phyloP scores from a whole-genome alignment of 257 asterid species.

The Verbena officinalis region DNA sequence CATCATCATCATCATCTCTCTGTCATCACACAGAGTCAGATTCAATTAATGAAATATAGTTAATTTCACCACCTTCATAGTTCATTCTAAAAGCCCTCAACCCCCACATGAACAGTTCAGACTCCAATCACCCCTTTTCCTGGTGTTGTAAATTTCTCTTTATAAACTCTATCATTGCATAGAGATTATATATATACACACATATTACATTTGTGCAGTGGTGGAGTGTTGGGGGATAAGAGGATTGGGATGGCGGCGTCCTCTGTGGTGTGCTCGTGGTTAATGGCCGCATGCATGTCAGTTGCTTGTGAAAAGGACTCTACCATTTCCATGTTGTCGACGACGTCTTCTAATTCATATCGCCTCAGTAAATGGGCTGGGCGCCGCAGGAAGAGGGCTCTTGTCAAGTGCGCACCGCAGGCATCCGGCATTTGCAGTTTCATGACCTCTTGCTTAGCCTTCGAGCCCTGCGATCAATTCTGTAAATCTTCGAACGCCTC shows the following conservation, averaged over 20 bases:
- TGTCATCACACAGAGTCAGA: constrained; percentile 34
- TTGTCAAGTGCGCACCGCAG: constrained; percentile 30
- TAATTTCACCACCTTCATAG: constrained; percentile 49
- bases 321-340: constrained; percentile 29
- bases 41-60: constrained; percentile 38
- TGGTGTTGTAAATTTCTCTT: constrained; percentile 22
- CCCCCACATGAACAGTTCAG: constrained; percentile 25
- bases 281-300: constrained; percentile 68
- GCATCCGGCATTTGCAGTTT: constrained; percentile 33
- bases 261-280: constrained; percentile 46
- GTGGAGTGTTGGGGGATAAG: constrained; percentile 19
- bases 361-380: constrained; percentile 39
- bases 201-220: neutral
- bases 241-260: constrained; percentile 35
- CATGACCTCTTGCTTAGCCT: constrained; percentile 36
- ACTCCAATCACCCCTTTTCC: no score
- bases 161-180: no score
- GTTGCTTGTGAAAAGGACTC: constrained; percentile 51
- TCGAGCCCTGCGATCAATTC: constrained; percentile 46
- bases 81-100: no score
- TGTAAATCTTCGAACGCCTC: constrained; percentile 33
- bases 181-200: neutral
- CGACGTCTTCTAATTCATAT: constrained; percentile 16
- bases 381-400: constrained; percentile 39
- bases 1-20: constrained; percentile 35